Base-by-base conservation (phyloP, 139 green algal genomes). In the Closterium sp. region DNA sequence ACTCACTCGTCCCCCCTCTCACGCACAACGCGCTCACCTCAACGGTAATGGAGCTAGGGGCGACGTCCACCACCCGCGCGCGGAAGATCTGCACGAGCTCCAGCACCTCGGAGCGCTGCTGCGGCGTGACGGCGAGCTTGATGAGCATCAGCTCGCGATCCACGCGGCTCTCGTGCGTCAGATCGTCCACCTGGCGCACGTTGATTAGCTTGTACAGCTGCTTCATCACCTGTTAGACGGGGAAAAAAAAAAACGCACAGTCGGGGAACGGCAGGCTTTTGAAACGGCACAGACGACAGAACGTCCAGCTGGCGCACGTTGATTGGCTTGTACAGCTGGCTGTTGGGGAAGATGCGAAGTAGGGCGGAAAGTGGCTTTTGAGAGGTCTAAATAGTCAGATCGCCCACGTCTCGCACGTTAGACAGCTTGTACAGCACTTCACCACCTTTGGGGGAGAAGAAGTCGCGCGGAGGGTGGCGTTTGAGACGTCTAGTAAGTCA, bases 151-250 rank as follows among this genome's bases (percentile, higher is more conserved):
- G 93, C 96, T 99, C 98, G 24, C 98, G 96, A 93, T 99, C 97
- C 30, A 99, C 95, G 28, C 97, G 94, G 29, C 95, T 42, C 87
- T 88, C 93, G 22, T 92, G 29, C 9, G 97, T 99, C 94, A 99
- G 97, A 95, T 99, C 97, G 95, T 99, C 98, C 87, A 99, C 98
- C 91, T 98, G 98, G 9, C 79, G 95, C 92, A 99, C 97, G 88
- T 99, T 99, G n/a, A 99, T 97, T 92, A 99, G 96, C 96, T 99
- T 99, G 88, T 96, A 95, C 86, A 99, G 89, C 95, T 99, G 97
- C 96, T 79, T 79, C 62, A 79, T 79, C 62, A 79, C 62, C 62
- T 79, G 62, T 79, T 79, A 13, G 38, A n/a, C n/a, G n/a, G n/a
- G n/a, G n/a, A n/a, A n/a, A n/a, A n/a, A n/a, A 50, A 50, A 50